Conservation (phyloP, 78 protist genomes). For the Diacronema lutheri region DNA sequence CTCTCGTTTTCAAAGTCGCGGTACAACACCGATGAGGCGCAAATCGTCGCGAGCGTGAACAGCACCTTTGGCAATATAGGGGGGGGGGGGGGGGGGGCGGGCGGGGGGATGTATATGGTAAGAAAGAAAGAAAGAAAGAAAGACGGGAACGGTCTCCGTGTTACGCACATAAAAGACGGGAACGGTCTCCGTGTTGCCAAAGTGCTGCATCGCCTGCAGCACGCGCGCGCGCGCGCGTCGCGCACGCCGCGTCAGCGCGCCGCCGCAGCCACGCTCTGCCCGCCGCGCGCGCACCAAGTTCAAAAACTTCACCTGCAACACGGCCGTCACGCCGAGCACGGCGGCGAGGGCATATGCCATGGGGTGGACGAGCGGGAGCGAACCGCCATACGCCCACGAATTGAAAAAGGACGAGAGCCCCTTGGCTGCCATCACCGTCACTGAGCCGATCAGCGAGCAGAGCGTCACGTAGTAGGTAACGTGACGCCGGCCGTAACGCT, state of each 20-base stretch:
- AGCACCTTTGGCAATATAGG: no score
- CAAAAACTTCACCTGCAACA: no score
- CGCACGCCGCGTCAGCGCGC: no score
- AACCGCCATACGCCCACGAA: neutral
- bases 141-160: no score
- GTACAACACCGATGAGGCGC: neutral
- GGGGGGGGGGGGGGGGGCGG: no score
- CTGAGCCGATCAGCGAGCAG: neutral
- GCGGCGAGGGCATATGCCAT: neutral
- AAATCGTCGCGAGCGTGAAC: neutral
- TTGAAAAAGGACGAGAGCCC: neutral
- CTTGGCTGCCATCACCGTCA: conserved; percentile 19
- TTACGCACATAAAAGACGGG: neutral
- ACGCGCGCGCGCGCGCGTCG: neutral
- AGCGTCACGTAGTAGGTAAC: neutral
- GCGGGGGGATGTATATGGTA: no score
- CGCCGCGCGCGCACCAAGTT: neutral
- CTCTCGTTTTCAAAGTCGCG: neutral
- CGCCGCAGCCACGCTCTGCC: neutral
- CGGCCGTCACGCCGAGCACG: neutral
- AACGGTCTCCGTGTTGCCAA: conserved; percentile 1
- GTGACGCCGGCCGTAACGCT: no score
- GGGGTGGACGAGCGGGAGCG: neutral
- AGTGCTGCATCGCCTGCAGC: neutral
- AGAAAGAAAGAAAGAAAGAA: no score